Percentiles rank a stretch among this genome's conserved stretches.
Conservation (phyloP, 495 filamentous ascomycete genomes). For the Podospora pseudocomata region DNA sequence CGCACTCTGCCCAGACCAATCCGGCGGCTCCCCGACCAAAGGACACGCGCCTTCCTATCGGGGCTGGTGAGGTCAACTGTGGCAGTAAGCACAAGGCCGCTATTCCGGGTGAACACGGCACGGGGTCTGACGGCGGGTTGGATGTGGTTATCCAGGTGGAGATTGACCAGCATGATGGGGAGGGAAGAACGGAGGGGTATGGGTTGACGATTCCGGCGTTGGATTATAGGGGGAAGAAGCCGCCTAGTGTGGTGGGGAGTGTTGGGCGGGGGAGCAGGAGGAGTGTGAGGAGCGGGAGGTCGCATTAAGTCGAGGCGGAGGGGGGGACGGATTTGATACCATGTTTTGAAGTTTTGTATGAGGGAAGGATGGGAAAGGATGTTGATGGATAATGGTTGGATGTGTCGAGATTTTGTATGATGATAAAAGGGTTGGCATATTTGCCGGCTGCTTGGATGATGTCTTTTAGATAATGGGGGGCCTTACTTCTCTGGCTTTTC, state of each 20-base stretch:
- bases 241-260: conserved; percentile 13
- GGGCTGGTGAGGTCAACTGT: conserved; percentile 59
- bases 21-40: conserved; percentile 36
- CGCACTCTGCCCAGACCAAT: conserved; percentile 4
- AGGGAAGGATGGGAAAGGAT: not conserved
- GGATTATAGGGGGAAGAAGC: conserved; percentile 27
- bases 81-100: conserved; percentile 65
- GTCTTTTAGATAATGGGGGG: not conserved
- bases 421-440: not conserved
- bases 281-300: not conserved
- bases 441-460: not conserved
- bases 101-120: conserved; percentile 47
- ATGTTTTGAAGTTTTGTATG: not conserved
- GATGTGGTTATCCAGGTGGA: conserved; percentile 69
- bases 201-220: conserved; percentile 58
- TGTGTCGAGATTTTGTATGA: not conserved
- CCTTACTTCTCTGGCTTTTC: not conserved
- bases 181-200: conserved; percentile 63
- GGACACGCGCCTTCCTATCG: conserved; percentile 61
- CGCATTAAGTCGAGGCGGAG: not conserved
- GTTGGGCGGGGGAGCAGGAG: conserved; percentile 7
- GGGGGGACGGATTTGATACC: not conserved
- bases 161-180: conserved; percentile 60
- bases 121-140: conserved; percentile 55
- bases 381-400: not conserved